Base-by-base conservation (phyloP, 139 green algal genomes). In the Ettlia oleoabundans region DNA sequence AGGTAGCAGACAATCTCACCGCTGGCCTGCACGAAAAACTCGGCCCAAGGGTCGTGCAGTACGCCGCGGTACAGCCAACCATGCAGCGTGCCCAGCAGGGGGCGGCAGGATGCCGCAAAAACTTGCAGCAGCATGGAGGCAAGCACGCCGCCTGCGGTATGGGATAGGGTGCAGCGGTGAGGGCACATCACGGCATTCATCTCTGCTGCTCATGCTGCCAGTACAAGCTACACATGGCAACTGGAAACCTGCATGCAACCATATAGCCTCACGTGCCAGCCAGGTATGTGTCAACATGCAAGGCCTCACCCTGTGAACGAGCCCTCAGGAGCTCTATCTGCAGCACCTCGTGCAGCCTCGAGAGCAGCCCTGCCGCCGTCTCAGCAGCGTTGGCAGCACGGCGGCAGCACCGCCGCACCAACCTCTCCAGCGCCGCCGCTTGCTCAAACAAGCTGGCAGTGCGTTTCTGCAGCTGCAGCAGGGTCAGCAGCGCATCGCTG, bases 41-140 rank as follows among this genome's bases (percentile, higher is more conserved):
- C 82, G 2, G 35, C 64, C 30, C 37, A 37, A 3, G 55, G 37
- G 24, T 80, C 81, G 4, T 76, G 52, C 37, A 84, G 64, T 35
- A 68, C 24, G 38, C 85, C 85, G 41, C 53, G 58, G 65, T 77
- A 89, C 51, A 91, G 78, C 85, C 85, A 91, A 43, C 64, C 79
- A 6, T 86, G 77, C 32, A 91, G 67, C 35, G 73, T 41, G 15
- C 22, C 42, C 40, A 88, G 35, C n/a, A 88, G 67, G 15, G 87
- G 85, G 62, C 82, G 70, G 64, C 75, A 79, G 77, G 82, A 43
- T 52, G 74, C 62, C 28, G 51, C 13, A 68, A 85, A 64, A 3
- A 87, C 6, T 7, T 43, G 28, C 5, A 87, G 41, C 38, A 82
- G 35, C 78, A 87, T 70, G 41, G 78, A 52, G 6, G 83, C 58